phyloP scores from a whole-genome alignment of 768 basidiomycete species.

The Boletales sp. region DNA sequence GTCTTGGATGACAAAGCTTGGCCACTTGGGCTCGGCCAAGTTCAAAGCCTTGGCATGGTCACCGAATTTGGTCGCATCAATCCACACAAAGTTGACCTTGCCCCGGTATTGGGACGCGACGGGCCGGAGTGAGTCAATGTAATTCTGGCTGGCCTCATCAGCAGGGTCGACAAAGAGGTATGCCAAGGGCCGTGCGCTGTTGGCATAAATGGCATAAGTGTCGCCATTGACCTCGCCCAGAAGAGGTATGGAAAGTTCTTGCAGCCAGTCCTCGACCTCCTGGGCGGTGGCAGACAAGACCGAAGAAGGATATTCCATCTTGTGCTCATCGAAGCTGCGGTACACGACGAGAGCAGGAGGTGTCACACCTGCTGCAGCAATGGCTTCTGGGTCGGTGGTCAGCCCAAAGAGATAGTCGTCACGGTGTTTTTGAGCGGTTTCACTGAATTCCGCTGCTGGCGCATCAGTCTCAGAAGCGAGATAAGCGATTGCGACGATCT shows the following conservation, averaged over 20 bases:
- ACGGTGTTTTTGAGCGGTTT: constrained; percentile 80
- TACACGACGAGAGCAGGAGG: constrained; percentile 89
- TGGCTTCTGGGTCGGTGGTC: constrained; percentile 65
- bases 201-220: constrained; percentile 85
- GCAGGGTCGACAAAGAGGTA: constrained; percentile 92
- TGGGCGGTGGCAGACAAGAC: constrained; percentile 47
- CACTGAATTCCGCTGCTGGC: constrained; percentile 71
- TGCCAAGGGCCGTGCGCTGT: constrained; percentile 81
- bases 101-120: constrained; percentile 79
- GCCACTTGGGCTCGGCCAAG: constrained; percentile 83
- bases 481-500: constrained; percentile 87
- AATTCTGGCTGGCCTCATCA: constrained; percentile 56
- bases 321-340: constrained; percentile 87
- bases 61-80: constrained; percentile 91
- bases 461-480: constrained; percentile 67
- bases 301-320: constrained; percentile 63
- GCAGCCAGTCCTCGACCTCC: constrained; percentile 74
- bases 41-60: constrained; percentile 96
- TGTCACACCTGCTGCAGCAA: constrained; percentile 67
- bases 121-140: constrained; percentile 67
- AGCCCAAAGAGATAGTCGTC: constrained; percentile 94
- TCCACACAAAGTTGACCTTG: constrained; percentile 96
- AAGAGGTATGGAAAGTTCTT: constrained; percentile 80
- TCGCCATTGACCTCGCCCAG: constrained; percentile 92
- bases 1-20: constrained; percentile 91